These are phyloP conservation scores for Datisca glomerata DNA, from an alignment of 306 rosid genomes.

Conservation along the genomic window DNA sequence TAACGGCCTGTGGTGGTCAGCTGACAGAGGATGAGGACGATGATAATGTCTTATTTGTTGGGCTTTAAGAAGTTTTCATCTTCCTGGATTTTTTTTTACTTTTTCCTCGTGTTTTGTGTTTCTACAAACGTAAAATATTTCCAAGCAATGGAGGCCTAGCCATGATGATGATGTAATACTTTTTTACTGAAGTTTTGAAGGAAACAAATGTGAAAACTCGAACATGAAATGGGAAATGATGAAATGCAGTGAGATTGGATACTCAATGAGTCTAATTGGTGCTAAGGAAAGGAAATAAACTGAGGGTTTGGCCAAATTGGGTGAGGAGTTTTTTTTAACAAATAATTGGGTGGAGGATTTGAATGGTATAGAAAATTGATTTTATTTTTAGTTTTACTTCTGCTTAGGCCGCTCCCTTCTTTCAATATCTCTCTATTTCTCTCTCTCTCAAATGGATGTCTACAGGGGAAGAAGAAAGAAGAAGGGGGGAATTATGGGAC, in stretches of 20 bases:
- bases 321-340: too few species aligned
- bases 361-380: constrained; percentile 18
- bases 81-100: too few species aligned
- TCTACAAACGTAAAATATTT: constrained; percentile 1
- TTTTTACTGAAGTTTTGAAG: background rate
- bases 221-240: background rate
- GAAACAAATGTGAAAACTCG: background rate
- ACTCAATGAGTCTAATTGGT: constrained; percentile 3
- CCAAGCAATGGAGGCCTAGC: background rate
- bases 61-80: constrained; percentile 24
- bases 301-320: constrained; percentile 8
- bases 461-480: too few species aligned
- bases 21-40: constrained; percentile 12
- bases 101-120: background rate
- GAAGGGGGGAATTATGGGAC: too few species aligned
- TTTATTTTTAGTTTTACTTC: constrained; percentile 11
- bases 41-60: constrained; percentile 27
- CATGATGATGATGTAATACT: background rate
- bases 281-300: constrained; percentile 4
- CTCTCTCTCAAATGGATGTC: too few species aligned
- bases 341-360: constrained; percentile 8
- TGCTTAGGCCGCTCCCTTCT: constrained; percentile 21
- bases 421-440: constrained; percentile 17
- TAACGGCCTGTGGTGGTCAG: constrained; percentile 36
- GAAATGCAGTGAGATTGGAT: background rate